phyloP scores from a whole-genome alignment of 306 rosid genomes.

The Betula pendula region DNA sequence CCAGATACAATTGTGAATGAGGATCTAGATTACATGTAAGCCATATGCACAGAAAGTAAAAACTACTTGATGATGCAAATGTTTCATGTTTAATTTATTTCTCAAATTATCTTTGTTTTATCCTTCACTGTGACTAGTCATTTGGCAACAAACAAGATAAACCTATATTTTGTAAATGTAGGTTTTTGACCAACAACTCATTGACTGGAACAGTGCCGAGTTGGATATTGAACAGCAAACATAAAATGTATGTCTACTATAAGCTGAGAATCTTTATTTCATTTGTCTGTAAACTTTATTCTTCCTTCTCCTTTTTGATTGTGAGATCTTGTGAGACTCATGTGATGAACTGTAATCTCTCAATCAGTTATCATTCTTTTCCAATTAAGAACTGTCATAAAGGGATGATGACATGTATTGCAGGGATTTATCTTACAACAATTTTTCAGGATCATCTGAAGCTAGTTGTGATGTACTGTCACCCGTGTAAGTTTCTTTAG shows the following conservation, averaged over 20 bases:
- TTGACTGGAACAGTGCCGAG: slow-evolving; percentile 59
- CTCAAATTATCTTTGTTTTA: background rate
- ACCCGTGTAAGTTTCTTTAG: slow-evolving; percentile 58
- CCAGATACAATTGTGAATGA: slow-evolving; percentile 39
- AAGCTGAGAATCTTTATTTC: slow-evolving; percentile 1
- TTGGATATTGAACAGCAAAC: slow-evolving; percentile 41
- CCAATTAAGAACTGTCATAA: slow-evolving; percentile 5
- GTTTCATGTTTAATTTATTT: background rate
- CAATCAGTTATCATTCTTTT: background rate
- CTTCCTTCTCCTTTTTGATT: background rate
- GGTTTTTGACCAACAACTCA: slow-evolving; percentile 77
- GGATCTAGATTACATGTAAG: slow-evolving; percentile 50
- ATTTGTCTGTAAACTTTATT: background rate
- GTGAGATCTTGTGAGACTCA: background rate
- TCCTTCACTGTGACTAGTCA: background rate
- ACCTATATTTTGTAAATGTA: slow-evolving; percentile 33
- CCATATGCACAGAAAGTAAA: background rate
- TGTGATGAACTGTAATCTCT: slow-evolving; percentile 5
- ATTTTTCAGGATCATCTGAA: slow-evolving; percentile 44
- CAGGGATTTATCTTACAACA: slow-evolving; percentile 89
- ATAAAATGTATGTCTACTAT: slow-evolving; percentile 43
- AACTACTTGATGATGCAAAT: background rate
- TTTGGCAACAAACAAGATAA: background rate
- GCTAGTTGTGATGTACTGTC: slow-evolving; percentile 22
- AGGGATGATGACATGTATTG: slow-evolving; percentile 26